Conservation (phyloP, 2,329 filamentous ascomycete genomes). For the Pseudopithomyces maydicus region DNA sequence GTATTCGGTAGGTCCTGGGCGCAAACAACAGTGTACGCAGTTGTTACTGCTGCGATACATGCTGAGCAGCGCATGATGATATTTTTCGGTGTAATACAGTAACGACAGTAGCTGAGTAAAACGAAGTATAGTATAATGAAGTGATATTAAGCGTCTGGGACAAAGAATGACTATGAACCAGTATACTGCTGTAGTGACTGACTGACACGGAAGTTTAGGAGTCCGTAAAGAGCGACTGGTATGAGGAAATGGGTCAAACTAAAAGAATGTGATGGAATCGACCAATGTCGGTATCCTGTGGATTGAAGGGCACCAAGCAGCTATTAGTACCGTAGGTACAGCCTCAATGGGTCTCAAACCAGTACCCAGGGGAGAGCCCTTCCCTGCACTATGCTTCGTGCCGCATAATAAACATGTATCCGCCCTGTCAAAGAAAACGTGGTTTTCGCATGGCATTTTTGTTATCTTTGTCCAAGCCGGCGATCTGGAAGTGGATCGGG, state of each 20-base stretch:
- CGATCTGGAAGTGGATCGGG: neutral
- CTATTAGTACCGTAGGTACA: neutral
- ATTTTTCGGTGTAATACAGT: neutral
- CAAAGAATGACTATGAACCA: neutral
- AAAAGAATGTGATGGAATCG: neutral
- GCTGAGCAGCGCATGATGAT: constrained; percentile 5
- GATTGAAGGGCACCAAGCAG: neutral
- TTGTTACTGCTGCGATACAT: constrained; percentile 4
- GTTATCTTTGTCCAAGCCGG: neutral
- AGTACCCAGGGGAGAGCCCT: neutral
- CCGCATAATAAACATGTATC: constrained; percentile 4
- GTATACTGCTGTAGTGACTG: neutral
- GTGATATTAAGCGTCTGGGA: neutral
- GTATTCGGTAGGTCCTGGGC: constrained; percentile 7
- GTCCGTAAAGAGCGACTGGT: neutral
- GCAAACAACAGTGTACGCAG: constrained; percentile 3
- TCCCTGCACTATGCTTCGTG: neutral
- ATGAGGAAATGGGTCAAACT: neutral
- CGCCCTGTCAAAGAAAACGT: neutral
- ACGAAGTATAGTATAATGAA: neutral
- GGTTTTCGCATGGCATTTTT: neutral
- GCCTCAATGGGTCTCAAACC: neutral
- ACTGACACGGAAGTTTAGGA: neutral
- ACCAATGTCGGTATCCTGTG: neutral
- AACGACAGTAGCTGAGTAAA: neutral